phyloP scores from a whole-genome alignment of 352 stramenopile species.

The Pythium vanterpoolii region DNA sequence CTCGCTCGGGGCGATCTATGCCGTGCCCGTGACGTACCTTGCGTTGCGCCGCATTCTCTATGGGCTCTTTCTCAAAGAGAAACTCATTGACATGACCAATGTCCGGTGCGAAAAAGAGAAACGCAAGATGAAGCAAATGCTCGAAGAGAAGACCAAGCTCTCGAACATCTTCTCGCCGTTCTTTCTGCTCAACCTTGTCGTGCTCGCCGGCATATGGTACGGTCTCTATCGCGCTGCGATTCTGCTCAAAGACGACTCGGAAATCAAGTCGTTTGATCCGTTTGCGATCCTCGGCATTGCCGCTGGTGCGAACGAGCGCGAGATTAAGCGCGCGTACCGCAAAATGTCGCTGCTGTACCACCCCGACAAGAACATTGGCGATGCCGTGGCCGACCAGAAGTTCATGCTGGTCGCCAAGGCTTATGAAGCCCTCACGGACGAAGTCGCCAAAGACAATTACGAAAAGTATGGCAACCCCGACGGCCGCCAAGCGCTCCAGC shows the following conservation, averaged over 20 bases:
- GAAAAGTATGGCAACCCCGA: constrained; percentile 99
- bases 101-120: constrained; percentile 83
- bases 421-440: constrained; percentile 95
- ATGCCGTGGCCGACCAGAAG: constrained; percentile 96
- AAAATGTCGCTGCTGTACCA: constrained; percentile 93
- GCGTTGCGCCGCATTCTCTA: constrained; percentile 82
- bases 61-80: constrained; percentile 87
- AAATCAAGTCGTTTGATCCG: constrained; percentile 99
- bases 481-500: constrained; percentile 96
- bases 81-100: constrained; percentile 78
- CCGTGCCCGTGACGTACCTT: constrained; percentile 94
- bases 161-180: constrained; percentile 78
- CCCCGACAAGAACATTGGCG: constrained; percentile 96
- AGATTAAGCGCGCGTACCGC: constrained; percentile 96
- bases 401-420: constrained; percentile 98
- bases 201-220: constrained; percentile 76
- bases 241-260: constrained; percentile 92
- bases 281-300: constrained; percentile 97
- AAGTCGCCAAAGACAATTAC: constrained; percentile 96
- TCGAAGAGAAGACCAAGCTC: constrained; percentile 82
- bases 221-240: constrained; percentile 88
- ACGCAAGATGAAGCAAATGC: constrained; percentile 82
- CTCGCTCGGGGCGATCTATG: constrained; percentile 95
- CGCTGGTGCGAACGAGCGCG: constrained; percentile 81
- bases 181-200: constrained; percentile 74